Percentiles rank a stretch among this genome's conserved stretches.
phyloP scores from a whole-genome alignment of 495 filamentous ascomycete species.

The Neurospora sp. region DNA sequence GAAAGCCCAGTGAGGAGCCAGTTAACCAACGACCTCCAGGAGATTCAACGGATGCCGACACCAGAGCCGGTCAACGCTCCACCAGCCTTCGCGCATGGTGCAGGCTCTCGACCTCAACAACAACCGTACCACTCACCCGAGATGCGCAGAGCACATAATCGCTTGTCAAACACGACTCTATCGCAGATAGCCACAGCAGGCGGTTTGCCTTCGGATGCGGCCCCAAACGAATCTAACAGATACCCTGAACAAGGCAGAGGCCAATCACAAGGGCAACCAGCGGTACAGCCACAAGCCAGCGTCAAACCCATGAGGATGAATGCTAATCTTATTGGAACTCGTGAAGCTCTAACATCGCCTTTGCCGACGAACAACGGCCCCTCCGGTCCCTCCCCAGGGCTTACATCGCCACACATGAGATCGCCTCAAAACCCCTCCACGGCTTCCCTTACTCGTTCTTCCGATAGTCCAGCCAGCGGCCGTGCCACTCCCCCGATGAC shows the following conservation, averaged over 20 bases:
- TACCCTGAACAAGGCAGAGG: neutral
- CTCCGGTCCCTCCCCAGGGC: conserved; percentile 16
- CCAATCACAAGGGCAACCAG: conserved; percentile 22
- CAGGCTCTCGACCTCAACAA: conserved; percentile 43
- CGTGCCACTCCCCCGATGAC: conserved; percentile 11
- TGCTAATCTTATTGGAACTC: conserved; percentile 40
- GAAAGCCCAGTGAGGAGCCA: conserved; percentile 22
- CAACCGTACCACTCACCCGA: conserved; percentile 65
- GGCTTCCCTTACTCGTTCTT: conserved; percentile 19
- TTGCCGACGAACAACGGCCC: conserved; percentile 14
- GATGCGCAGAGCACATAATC: conserved; percentile 63
- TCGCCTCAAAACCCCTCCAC: conserved; percentile 21
- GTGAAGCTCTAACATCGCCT: conserved; percentile 37
- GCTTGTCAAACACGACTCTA: conserved; percentile 72
- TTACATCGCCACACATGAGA: conserved; percentile 24
- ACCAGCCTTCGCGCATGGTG: conserved; percentile 56
- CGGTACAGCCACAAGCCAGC: conserved; percentile 35
- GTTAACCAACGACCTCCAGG: conserved; percentile 36
- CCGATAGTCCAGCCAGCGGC: neutral
- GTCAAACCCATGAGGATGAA: conserved; percentile 33
- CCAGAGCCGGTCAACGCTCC: conserved; percentile 66
- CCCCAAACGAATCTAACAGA: neutral
- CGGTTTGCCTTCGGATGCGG: conserved; percentile 25
- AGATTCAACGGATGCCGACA: conserved; percentile 45
- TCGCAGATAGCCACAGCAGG: conserved; percentile 62